Base-by-base conservation (phyloP, 1,284 basidiomycete genomes). In the Caloboletus firmus region DNA sequence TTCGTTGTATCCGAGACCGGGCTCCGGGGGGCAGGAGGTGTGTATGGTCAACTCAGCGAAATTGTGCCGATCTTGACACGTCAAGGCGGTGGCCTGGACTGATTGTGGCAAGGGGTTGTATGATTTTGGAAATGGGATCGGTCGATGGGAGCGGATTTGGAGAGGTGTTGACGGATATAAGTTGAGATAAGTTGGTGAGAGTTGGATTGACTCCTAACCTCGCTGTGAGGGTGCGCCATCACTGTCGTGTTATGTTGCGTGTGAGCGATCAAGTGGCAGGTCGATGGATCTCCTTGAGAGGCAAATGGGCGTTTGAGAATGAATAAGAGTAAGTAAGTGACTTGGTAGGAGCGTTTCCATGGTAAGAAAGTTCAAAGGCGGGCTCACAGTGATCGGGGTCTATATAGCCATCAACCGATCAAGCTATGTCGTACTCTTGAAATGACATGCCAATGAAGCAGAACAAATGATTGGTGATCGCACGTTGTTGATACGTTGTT, bases 401-500 rank as follows among this genome's bases (percentile, higher is more conserved):
- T 22, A 45, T 45, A 58, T 57, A 47, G 46, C 45, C 54, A 62
- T 64, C 56, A 52, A 62, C 17, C 56, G 64, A 65, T 65, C 66
- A 66, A 60, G 56, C 58, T 50, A 59, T 63, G 60, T 61, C 50
- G 56, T 66, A 56, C 52, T 41, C 35, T 56, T 39, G 61, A 49
- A 52, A 64, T 66, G 63, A 61, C 50, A 65, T 28, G 49, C 56
- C 56, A 54, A 65, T 48, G 49, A 62, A 61, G 52, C 6, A 58
- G 48, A 40, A 47, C 26, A 59, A 49, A 61, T 61, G 50, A 62
- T 49, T 45, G 49, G 59, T 64, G 62, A 68, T 66, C 60, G 59
- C 61, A 59, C 59, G 59, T 55, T 62, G 60, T 52, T 64, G 59
- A 60, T 64, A 60, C 64, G 62, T 62, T 60, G 62, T 61, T 63